Percentiles rank a stretch among this genome's conserved stretches.
Conservation (phyloP, 83 land plant species). For the Isoetes engelmannii region DNA sequence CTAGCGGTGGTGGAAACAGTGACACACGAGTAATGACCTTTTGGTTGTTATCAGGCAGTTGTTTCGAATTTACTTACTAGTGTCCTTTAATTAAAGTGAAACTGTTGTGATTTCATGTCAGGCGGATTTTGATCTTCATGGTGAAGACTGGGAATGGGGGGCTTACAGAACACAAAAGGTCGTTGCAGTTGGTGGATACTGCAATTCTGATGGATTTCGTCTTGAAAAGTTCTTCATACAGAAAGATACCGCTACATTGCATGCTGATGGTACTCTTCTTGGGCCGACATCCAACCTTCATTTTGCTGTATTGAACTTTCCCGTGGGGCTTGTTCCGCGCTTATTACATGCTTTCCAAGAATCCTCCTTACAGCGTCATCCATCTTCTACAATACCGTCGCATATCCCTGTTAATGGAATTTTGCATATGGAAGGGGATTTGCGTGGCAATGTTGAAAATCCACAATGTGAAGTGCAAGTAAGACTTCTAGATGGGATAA, state of each 20-base stretch:
- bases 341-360: slow-evolving; percentile 72
- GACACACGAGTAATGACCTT: slow-evolving; percentile 66
- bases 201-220: slow-evolving; percentile 85
- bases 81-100: neutral
- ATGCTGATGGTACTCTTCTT: slow-evolving; percentile 95
- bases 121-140: slow-evolving; percentile 97
- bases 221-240: slow-evolving; percentile 91
- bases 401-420: slow-evolving; percentile 70
- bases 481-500: slow-evolving; percentile 82
- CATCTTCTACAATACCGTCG: slow-evolving; percentile 53
- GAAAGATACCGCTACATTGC: slow-evolving; percentile 92
- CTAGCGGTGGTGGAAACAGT: slow-evolving; percentile 99
- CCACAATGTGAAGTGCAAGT: slow-evolving; percentile 97
- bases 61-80: neutral
- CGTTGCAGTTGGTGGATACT: slow-evolving; percentile 69
- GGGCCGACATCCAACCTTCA: slow-evolving; percentile 95
- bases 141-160: slow-evolving; percentile 99
- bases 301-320: slow-evolving; percentile 97
- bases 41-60: neutral
- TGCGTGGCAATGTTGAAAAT: slow-evolving; percentile 69
- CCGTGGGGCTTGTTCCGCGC: slow-evolving; percentile 81
- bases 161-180: slow-evolving; percentile 76
- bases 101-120: slow-evolving; percentile 26
- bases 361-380: slow-evolving; percentile 44
- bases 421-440: slow-evolving; percentile 94